These are phyloP conservation scores for Avena insularis DNA, from an alignment of 176 grass and related monocot species.

Conservation along the genomic window DNA sequence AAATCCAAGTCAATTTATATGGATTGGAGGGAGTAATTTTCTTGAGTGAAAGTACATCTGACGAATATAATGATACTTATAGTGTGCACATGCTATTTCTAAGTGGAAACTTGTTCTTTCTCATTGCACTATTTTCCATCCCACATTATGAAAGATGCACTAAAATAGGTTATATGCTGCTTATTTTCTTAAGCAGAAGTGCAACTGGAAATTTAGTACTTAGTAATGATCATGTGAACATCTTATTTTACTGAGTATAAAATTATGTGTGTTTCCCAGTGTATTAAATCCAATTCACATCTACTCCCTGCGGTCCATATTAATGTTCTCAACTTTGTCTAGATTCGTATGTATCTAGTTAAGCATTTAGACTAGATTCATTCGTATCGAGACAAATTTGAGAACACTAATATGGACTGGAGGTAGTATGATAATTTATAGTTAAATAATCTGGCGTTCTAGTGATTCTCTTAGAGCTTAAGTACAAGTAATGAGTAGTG, in stretches of 20 bases:
- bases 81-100: not conserved
- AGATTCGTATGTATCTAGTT: no score
- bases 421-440: not conserved
- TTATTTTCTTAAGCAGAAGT: no score
- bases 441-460: not conserved
- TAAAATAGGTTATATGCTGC: not conserved
- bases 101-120: not conserved
- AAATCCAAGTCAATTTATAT: no score
- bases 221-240: not conserved
- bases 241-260: not conserved
- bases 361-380: no score
- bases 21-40: not conserved
- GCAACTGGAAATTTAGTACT: not conserved
- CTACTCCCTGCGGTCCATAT: not conserved
- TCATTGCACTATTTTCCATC: not conserved
- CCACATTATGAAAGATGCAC: not conserved
- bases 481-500: not conserved
- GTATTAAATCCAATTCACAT: not conserved
- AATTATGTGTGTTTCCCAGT: not conserved
- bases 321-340: no score
- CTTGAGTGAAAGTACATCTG: constrained; percentile 1
- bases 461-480: constrained; percentile 23
- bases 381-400: no score
- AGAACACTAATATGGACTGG: no score
- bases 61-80: not conserved